These are phyloP conservation scores for Pestalotiopsis sp. DNA, from an alignment of 2,329 filamentous ascomycete genomes.

Conservation along the genomic window DNA sequence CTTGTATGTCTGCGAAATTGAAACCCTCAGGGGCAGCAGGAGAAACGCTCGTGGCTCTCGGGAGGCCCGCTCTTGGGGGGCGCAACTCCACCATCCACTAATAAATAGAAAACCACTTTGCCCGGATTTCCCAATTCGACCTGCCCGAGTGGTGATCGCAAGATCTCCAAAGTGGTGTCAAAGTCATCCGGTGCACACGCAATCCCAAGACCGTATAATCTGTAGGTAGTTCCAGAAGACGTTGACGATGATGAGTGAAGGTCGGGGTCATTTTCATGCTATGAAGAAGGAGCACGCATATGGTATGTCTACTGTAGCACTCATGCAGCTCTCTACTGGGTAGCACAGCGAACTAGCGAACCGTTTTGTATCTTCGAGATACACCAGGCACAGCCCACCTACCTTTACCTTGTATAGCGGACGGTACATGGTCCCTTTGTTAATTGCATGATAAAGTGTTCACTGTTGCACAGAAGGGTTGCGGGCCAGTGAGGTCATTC, in stretches of 20 bases:
- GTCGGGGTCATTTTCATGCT: too few species aligned
- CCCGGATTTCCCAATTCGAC: neutral
- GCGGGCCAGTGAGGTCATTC: slow-evolving; percentile 8
- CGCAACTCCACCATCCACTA: neutral
- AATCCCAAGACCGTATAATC: too few species aligned
- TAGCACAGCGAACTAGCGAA: too few species aligned
- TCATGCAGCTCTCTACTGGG: too few species aligned
- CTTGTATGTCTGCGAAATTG: neutral
- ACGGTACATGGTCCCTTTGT: neutral
- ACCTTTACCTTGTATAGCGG: neutral
- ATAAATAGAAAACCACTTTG: neutral
- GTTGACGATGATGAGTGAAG: too few species aligned
- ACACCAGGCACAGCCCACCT: neutral
- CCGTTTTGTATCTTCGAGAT: neutral
- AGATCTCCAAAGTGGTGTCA: neutral
- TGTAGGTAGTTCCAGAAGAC: too few species aligned
- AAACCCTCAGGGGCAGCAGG: neutral
- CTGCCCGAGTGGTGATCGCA: neutral
- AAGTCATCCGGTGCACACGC: neutral
- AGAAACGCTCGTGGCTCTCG: neutral
- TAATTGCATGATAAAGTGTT: neutral
- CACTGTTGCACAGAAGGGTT: neutral
- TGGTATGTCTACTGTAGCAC: too few species aligned
- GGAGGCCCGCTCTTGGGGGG: neutral
- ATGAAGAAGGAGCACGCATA: too few species aligned